Evolutionary conservation across 352 stramenopile genomes (phyloP).

Genomic region (Pythium volutum): DNA sequence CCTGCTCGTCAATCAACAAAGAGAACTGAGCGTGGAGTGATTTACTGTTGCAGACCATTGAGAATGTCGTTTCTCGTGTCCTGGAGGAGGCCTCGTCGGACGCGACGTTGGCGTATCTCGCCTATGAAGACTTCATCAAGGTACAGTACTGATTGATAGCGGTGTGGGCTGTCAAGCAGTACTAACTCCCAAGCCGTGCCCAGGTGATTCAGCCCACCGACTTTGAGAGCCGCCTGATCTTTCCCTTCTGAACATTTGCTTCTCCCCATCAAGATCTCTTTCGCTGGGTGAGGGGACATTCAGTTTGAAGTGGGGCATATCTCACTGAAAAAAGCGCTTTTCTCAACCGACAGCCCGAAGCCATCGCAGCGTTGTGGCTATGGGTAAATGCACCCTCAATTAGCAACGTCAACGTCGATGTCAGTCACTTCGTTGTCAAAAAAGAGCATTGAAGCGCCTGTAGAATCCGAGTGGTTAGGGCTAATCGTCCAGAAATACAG

Average conservation of each 20-base stretch:
- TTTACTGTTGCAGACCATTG: constrained; percentile 40
- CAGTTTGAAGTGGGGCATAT: constrained; percentile 3
- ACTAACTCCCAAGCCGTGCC: background rate
- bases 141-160: constrained; percentile 8
- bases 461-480: constrained; percentile 2
- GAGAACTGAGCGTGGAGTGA: background rate
- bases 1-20: background rate
- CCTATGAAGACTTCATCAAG: constrained; percentile 67
- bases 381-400: background rate
- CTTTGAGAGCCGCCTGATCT: constrained; percentile 55
- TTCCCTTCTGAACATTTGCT: constrained; percentile 40
- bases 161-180: background rate
- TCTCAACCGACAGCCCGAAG: background rate
- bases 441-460: background rate
- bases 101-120: constrained; percentile 39
- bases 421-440: background rate
- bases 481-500: background rate
- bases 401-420: background rate
- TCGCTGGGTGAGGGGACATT: too few species aligned
- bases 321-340: constrained; percentile 17
- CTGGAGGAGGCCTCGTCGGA: constrained; percentile 55
- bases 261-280: background rate
- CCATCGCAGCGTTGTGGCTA: constrained; percentile 7
- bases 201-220: constrained; percentile 54
- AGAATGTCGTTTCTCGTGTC: constrained; percentile 41